These are phyloP conservation scores for Capsella rubella DNA, from an alignment of 441 rosid genomes.

Conservation along the genomic window DNA sequence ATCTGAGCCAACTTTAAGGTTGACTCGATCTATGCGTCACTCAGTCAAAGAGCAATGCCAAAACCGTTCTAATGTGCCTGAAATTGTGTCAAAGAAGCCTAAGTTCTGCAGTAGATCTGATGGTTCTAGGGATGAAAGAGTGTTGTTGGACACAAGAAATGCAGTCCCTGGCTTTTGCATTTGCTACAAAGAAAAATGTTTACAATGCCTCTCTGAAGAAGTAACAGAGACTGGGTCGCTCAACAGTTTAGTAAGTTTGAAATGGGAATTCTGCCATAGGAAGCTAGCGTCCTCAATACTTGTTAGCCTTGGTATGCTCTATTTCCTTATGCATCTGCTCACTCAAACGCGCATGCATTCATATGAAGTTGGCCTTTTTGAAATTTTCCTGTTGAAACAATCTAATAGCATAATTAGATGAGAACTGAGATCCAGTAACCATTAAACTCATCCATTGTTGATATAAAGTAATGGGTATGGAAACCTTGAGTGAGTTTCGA, in stretches of 20 bases:
- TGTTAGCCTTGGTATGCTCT: conserved; percentile 66
- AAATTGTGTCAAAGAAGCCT: conserved; percentile 41
- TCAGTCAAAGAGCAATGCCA: conserved; percentile 57
- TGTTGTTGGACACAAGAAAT: conserved; percentile 46
- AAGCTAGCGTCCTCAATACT: conserved; percentile 62
- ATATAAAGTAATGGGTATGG: conserved; percentile 10
- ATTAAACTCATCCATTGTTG: conserved; percentile 12
- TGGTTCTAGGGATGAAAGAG: conserved; percentile 39
- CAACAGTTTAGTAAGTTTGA: conserved; percentile 53
- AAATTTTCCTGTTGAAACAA: conserved; percentile 23
- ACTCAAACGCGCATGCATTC: conserved; percentile 28
- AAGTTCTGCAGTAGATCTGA: conserved; percentile 42
- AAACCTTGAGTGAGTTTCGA: conserved; percentile 24
- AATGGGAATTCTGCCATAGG: conserved; percentile 80
- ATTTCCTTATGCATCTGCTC: conserved; percentile 25
- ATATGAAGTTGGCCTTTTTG: conserved; percentile 30
- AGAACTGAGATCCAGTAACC: conserved; percentile 9
- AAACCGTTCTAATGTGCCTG: conserved; percentile 46
- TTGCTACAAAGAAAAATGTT: conserved; percentile 67
- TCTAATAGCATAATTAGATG: conserved; percentile 19
- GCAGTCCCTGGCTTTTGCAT: conserved; percentile 52
- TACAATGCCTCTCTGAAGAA: conserved; percentile 62
- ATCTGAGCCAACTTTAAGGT: conserved; percentile 55
- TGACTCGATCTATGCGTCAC: conserved; percentile 81
- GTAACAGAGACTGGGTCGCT: conserved; percentile 61